Conservation (phyloP, 164 flowering plant species). For the Brasenia schreberi region DNA sequence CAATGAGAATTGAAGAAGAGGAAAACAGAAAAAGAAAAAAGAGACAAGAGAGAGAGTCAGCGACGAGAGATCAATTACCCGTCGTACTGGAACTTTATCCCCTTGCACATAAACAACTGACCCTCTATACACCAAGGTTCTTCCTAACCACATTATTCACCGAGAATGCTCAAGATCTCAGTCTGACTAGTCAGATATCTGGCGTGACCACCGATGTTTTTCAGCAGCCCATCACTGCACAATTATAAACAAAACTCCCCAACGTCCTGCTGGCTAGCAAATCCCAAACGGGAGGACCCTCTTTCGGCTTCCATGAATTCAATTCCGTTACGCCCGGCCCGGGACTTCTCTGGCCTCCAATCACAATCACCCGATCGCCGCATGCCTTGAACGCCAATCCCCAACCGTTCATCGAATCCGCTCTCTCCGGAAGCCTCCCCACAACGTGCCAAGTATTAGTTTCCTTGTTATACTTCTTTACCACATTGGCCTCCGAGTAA, state of each 20-base stretch:
- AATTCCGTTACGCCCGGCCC: constrained; percentile 20
- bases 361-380: constrained; percentile 22
- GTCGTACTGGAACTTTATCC: neutral
- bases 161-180: neutral
- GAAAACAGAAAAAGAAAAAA: too few relatives aligned
- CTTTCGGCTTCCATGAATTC: constrained; percentile 23
- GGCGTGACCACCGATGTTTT: neutral
- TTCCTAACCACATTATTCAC: neutral
- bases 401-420: constrained; percentile 31
- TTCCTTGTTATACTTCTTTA: constrained; percentile 27
- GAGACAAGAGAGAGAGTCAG: neutral
- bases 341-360: constrained; percentile 29
- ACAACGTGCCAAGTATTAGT: constrained; percentile 19
- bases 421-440: constrained; percentile 23
- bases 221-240: constrained; percentile 33
- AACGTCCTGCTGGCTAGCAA: constrained; percentile 19
- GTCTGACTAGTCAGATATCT: neutral
- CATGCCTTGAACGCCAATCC: constrained; percentile 35
- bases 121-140: neutral
- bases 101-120: neutral
- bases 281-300: constrained; percentile 17
- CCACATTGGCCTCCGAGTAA: constrained; percentile 17
- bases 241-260: constrained; percentile 24
- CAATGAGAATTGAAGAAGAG: neutral
- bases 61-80: neutral